These are phyloP conservation scores for Elaphomyces granulatus DNA, from an alignment of 495 filamentous ascomycete genomes.

Conservation along the genomic window DNA sequence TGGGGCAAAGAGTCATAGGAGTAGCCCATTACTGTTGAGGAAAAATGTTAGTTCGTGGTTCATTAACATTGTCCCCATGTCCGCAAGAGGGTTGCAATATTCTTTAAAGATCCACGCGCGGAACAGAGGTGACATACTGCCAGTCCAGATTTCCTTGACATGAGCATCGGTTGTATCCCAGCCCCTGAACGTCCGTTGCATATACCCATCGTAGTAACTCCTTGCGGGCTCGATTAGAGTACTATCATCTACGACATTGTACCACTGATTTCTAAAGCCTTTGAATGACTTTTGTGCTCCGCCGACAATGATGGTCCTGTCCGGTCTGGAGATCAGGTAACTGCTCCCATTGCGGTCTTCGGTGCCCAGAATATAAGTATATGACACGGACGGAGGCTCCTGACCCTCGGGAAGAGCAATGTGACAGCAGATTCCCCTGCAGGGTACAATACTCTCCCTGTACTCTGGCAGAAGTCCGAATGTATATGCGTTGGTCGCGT, in stretches of 20 bases:
- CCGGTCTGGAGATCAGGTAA: conserved; percentile 54
- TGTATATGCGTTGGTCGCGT: conserved; percentile 5
- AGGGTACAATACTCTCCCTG: neutral
- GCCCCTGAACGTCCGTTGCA: conserved; percentile 31
- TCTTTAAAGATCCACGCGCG: too few relatives aligned
- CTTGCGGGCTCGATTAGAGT: conserved; percentile 45
- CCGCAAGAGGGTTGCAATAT: too few relatives aligned
- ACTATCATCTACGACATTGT: conserved; percentile 33
- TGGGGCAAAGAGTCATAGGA: conserved; percentile 5
- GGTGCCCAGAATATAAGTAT: conserved; percentile 21
- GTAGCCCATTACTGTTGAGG: conserved; percentile 5
- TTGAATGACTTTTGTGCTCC: conserved; percentile 33
- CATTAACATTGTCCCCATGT: too few relatives aligned
- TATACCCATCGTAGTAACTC: conserved; percentile 38
- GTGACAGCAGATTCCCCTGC: neutral
- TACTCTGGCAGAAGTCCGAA: conserved; percentile 6
- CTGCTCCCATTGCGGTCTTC: conserved; percentile 9
- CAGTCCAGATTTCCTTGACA: conserved; percentile 35
- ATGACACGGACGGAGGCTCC: conserved; percentile 23
- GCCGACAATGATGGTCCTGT: conserved; percentile 61
- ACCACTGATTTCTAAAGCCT: conserved; percentile 44
- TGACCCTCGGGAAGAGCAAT: conserved; percentile 26
- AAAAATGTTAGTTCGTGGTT: too few relatives aligned
- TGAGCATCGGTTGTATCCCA: conserved; percentile 33
- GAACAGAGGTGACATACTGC: conserved; percentile 5